Percentiles rank a stretch among this genome's conserved stretches.
Evolutionary conservation across 495 filamentous ascomycete species (phyloP).

Genomic region (Xylaria bambusicola): DNA sequence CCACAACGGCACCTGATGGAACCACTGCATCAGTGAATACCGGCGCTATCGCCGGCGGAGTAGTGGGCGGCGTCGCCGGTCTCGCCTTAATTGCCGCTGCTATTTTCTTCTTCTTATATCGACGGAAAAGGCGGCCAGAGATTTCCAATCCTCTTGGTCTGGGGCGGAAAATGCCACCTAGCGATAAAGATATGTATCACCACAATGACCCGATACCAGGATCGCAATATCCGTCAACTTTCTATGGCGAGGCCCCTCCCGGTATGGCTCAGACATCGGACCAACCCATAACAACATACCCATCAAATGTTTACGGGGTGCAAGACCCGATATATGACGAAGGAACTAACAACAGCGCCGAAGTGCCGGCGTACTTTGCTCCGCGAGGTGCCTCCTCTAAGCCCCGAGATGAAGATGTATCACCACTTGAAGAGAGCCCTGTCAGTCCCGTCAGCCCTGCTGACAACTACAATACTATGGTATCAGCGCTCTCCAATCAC

Average conservation of each 20-base stretch:
- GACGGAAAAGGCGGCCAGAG: slow-evolving; percentile 15
- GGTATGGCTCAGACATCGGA: slow-evolving; percentile 27
- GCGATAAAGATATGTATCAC: slow-evolving; percentile 16
- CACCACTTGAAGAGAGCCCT: slow-evolving; percentile 21
- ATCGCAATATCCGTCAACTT: slow-evolving; percentile 29
- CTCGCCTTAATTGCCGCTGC: slow-evolving; percentile 34
- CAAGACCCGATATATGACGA: not conserved
- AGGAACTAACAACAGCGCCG: not conserved
- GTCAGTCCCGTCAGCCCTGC: slow-evolving; percentile 28
- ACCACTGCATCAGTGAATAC: slow-evolving; percentile 18
- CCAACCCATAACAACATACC: slow-evolving; percentile 25
- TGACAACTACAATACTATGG: slow-evolving; percentile 28
- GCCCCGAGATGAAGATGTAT: slow-evolving; percentile 31
- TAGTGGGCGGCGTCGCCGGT: slow-evolving; percentile 41
- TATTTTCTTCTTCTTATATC: slow-evolving; percentile 30
- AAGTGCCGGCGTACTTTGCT: slow-evolving; percentile 21
- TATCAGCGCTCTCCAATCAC: slow-evolving; percentile 33
- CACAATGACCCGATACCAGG: slow-evolving; percentile 22
- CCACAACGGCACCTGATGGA: slow-evolving; percentile 12
- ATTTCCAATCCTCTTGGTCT: slow-evolving; percentile 9
- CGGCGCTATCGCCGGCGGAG: slow-evolving; percentile 42
- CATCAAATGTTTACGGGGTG: slow-evolving; percentile 13
- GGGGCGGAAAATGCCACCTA: slow-evolving; percentile 21
- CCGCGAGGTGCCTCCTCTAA: slow-evolving; percentile 17
- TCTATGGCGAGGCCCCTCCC: slow-evolving; percentile 34